Percentiles rank a stretch among this genome's conserved stretches.
These are phyloP conservation scores for Polychaeton citri DNA, from an alignment of 2,329 filamentous ascomycete genomes.

Conservation along the genomic window DNA sequence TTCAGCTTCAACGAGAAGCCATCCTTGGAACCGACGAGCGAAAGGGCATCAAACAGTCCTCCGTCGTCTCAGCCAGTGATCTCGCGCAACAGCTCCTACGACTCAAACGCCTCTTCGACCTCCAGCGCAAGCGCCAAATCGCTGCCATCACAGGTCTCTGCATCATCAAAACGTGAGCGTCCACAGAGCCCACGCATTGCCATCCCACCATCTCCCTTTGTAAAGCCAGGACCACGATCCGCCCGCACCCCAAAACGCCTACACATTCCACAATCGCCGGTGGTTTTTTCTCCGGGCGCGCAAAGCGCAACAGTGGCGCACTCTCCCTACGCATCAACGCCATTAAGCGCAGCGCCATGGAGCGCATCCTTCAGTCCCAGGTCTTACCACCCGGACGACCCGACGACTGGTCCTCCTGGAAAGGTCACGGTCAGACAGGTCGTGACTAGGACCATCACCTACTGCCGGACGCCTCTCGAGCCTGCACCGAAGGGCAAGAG, in stretches of 20 bases:
- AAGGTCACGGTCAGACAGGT: conserved; percentile 70
- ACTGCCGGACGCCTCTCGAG: conserved; percentile 60
- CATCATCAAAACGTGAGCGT: conserved; percentile 5
- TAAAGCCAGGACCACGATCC: conserved; percentile 44
- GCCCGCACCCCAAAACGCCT: conserved; percentile 50
- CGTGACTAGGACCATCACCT: conserved; percentile 86
- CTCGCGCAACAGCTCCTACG: conserved; percentile 23
- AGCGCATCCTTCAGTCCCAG: conserved; percentile 48
- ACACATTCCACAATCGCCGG: conserved; percentile 63
- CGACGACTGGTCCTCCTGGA: conserved; percentile 13
- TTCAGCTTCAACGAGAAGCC: conserved; percentile 33
- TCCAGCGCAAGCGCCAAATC: conserved; percentile 2
- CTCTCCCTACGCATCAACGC: conserved; percentile 55
- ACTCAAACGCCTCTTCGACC: conserved; percentile 7
- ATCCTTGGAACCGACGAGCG: conserved; percentile 8
- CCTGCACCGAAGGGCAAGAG: conserved; percentile 87
- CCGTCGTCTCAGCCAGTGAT: conserved; percentile 20
- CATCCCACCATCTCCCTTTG: conserved; percentile 28
- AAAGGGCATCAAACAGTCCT: conserved; percentile 16
- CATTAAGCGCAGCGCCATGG: conserved; percentile 22
- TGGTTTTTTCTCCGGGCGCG: conserved; percentile 44
- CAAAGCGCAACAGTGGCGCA: conserved; percentile 33
- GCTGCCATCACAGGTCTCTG: conserved; percentile 5
- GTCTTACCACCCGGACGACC: conserved; percentile 41
- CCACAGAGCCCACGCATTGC: conserved; percentile 28